Evolutionary conservation across 768 basidiomycete species (phyloP), one percentile per base, ranked within the genome.

Genomic region (Calocybe gangraenosa): DNA sequence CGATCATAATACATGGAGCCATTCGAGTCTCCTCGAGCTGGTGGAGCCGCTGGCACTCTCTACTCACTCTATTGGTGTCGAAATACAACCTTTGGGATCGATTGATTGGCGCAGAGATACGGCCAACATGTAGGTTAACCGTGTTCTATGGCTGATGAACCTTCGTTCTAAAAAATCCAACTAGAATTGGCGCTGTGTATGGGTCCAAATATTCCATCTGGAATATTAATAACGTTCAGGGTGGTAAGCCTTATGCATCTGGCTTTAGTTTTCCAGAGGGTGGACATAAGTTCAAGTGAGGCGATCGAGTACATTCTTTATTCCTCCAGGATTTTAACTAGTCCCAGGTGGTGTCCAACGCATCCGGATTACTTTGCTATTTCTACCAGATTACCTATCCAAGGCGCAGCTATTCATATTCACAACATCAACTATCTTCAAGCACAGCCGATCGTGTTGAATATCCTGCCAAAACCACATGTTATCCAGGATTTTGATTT

Each of bases 281-380:
- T 4, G 78, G 79, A 0, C 69, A 79, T 49, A 66, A 70, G 34
- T 91, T 92, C 65, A 74, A 87, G 82, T 87, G 59, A 46, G 67
- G 14, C 22, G 21, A 18, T 34, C 15, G 19, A 37, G 3, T 17
- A 18, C 35, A 31, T 7, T 41, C 38, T 2, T 46, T 15, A 10
- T 36, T 2, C 37, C 14, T 37, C 20, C 34, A 40, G 35, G 28
- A n/a, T 36, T 40, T 49, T 19, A 42, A 14, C 14, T 20, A 19
- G 19, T 9, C 45, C 17, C 46, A 90, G 87, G 39, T 91, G 89
- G 89, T 89, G 83, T 53, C 80, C 74, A 18, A 84, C 85, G 13
- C 79, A 78, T 59, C 74, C 86, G 8, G 81, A 86, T 43, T 83
- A 82, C 55, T 92, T 92, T 64, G 89, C 84, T 31, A 79, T 90